Percentiles rank a stretch among this genome's conserved stretches.
These are phyloP conservation scores for Suhomyces canberraensis DNA, from an alignment of 805 yeast species.

Conservation along the genomic window DNA sequence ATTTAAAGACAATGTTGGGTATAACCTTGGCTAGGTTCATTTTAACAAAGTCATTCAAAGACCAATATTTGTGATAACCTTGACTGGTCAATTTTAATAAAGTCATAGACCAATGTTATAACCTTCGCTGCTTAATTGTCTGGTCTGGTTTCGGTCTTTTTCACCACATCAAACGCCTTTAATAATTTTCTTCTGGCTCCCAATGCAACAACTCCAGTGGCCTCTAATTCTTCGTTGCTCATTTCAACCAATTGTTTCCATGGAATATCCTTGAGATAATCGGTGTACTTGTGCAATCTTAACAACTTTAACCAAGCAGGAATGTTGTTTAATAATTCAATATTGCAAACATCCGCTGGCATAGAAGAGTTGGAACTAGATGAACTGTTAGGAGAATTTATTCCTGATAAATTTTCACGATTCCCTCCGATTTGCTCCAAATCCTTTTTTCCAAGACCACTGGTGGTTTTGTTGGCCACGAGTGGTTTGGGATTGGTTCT, in stretches of 20 bases:
- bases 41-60: no score
- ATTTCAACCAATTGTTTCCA: slow-evolving; percentile 80
- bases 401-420: slow-evolving; percentile 12
- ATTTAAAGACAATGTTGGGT: no score
- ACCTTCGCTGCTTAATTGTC: no score
- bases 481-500: slow-evolving; percentile 9
- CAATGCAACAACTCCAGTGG: slow-evolving; percentile 83
- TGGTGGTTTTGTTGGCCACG: not conserved
- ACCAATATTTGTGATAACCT: no score
- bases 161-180: slow-evolving; percentile 86
- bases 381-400: slow-evolving; percentile 7
- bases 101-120: no score
- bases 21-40: no score
- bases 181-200: slow-evolving; percentile 94
- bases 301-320: slow-evolving; percentile 91
- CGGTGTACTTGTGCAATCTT: slow-evolving; percentile 92
- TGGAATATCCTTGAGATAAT: slow-evolving; percentile 63
- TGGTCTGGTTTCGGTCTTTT: slow-evolving; percentile 18
- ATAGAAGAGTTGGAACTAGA: slow-evolving; percentile 23
- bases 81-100: no score
- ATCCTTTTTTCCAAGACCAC: slow-evolving; percentile 3
- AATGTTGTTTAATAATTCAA: slow-evolving; percentile 63
- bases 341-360: slow-evolving; percentile 41
- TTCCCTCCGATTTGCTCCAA: slow-evolving; percentile 1
- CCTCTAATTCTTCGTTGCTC: slow-evolving; percentile 65